A percentile compares a stretch with the other conserved stretches of the same genome.
These are phyloP conservation scores for Kondoa malvinella DNA, from an alignment of 768 basidiomycete genomes.

Conservation along the genomic window DNA sequence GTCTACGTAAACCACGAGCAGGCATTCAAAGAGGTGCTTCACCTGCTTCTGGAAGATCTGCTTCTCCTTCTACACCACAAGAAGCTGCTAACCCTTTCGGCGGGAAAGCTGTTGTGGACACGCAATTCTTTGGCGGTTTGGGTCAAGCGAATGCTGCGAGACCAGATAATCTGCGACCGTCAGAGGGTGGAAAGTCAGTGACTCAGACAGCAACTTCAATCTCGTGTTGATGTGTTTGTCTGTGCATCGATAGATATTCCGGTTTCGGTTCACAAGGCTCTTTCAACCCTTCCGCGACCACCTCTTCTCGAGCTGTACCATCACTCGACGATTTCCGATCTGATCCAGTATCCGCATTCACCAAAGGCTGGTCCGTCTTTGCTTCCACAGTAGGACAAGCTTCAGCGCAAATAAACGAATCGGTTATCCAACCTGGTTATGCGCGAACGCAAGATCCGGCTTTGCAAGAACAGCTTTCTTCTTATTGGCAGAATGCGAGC, in stretches of 20 bases:
- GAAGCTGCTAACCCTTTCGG: constrained; percentile 26
- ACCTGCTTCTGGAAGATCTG: constrained; percentile 24
- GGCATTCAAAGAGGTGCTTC: constrained; percentile 29
- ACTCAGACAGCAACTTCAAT: constrained; percentile 88
- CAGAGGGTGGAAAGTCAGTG: constrained; percentile 83
- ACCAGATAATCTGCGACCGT: constrained; percentile 64
- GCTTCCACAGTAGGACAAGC: constrained; percentile 68
- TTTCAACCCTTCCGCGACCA: constrained; percentile 49
- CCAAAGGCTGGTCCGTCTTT: constrained; percentile 94
- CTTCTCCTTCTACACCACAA: constrained; percentile 9
- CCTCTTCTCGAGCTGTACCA: constrained; percentile 67
- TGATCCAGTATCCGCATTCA: constrained; percentile 65
- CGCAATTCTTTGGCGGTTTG: constrained; percentile 64
- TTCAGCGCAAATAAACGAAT: constrained; percentile 55
- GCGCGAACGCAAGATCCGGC: constrained; percentile 63
- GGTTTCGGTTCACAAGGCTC: constrained; percentile 23
- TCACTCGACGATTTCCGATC: constrained; percentile 63
- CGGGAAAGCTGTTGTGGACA: constrained; percentile 58
- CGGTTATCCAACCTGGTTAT: constrained; percentile 76
- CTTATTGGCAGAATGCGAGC: constrained; percentile 43
- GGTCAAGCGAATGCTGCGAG: constrained; percentile 67
- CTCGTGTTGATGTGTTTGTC: constrained; percentile 42
- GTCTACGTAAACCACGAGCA: constrained; percentile 20
- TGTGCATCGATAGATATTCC: constrained; percentile 17
- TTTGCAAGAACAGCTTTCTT: constrained; percentile 55